Evolutionary conservation across 1,139 yeast species (phyloP).

Genomic region (Tardiomyces depauwii): DNA sequence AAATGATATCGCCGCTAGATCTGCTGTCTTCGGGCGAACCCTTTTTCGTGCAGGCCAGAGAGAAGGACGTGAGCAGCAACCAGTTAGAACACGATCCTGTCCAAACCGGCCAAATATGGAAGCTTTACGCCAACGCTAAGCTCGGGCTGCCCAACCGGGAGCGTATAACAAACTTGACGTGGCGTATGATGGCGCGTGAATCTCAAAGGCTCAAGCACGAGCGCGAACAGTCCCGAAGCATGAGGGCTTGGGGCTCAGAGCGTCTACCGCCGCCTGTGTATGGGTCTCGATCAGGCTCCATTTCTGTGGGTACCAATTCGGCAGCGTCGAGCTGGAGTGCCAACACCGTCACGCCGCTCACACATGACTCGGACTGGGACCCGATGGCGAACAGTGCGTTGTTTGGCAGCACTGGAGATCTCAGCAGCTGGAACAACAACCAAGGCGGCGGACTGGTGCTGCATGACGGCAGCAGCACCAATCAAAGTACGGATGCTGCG

Average conservation of each 20-base stretch:
- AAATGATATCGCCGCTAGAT: background rate
- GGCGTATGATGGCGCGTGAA: slow-evolving; percentile 61
- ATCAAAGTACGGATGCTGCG: too few relatives aligned
- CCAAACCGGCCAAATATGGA: slow-evolving; percentile 60
- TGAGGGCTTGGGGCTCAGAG: too few relatives aligned
- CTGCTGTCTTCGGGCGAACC: background rate
- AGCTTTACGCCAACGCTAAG: slow-evolving; percentile 65
- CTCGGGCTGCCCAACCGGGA: slow-evolving; percentile 67
- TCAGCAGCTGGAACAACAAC: background rate
- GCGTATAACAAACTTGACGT: slow-evolving; percentile 71
- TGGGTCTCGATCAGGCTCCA: background rate
- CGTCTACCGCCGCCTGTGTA: too few relatives aligned
- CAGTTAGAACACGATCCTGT: slow-evolving; percentile 5
- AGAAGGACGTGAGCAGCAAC: too few relatives aligned
- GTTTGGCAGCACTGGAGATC: background rate
- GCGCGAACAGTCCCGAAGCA: background rate
- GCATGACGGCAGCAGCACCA: background rate
- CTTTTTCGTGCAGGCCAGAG: background rate
- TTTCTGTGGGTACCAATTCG: background rate
- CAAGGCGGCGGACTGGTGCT: background rate
- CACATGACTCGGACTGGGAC: background rate
- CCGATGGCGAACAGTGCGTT: background rate
- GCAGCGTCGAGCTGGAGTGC: background rate
- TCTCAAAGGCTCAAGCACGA: background rate
- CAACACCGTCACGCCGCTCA: background rate